These are phyloP conservation scores for Suillus sp. DNA, from an alignment of 768 basidiomycete genomes.

Conservation along the genomic window DNA sequence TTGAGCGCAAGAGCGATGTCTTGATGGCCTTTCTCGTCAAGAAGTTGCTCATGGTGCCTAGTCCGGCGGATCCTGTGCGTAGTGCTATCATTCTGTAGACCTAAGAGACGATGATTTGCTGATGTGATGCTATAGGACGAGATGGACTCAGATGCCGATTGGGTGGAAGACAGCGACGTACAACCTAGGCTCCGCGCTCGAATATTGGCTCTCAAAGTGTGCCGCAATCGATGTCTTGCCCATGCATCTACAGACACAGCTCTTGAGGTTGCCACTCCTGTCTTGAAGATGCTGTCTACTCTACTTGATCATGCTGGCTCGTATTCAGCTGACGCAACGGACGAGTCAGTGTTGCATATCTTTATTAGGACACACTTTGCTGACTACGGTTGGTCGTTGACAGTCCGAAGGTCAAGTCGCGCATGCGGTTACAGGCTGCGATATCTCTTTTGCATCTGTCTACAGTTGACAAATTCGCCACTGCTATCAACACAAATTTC, in stretches of 20 bases:
- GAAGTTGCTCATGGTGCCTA: slow-evolving; percentile 64
- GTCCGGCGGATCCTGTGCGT: slow-evolving; percentile 48
- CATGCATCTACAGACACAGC: slow-evolving; percentile 61
- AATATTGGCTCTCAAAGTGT: slow-evolving; percentile 76
- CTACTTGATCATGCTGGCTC: slow-evolving; percentile 73
- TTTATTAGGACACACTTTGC: neutral
- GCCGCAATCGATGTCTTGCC: slow-evolving; percentile 76
- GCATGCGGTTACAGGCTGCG: slow-evolving; percentile 83
- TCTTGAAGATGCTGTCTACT: slow-evolving; percentile 72
- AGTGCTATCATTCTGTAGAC: neutral
- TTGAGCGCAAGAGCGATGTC: slow-evolving; percentile 77
- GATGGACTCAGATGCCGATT: slow-evolving; percentile 68
- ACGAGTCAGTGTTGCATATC: slow-evolving; percentile 44
- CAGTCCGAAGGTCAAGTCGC: slow-evolving; percentile 66
- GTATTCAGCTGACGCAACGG: slow-evolving; percentile 52
- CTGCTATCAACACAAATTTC: slow-evolving; percentile 61
- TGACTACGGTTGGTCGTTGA: slow-evolving; percentile 16
- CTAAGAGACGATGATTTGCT: neutral
- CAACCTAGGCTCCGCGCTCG: slow-evolving; percentile 64
- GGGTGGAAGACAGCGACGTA: slow-evolving; percentile 72
- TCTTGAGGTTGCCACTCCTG: slow-evolving; percentile 69
- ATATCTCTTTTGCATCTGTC: slow-evolving; percentile 79
- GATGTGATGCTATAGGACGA: slow-evolving; percentile 43
- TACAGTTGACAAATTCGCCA: slow-evolving; percentile 56
- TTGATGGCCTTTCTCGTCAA: slow-evolving; percentile 75